These are phyloP conservation scores for Martiniozyma abietophila DNA, from an alignment of 805 yeast genomes.

Conservation along the genomic window DNA sequence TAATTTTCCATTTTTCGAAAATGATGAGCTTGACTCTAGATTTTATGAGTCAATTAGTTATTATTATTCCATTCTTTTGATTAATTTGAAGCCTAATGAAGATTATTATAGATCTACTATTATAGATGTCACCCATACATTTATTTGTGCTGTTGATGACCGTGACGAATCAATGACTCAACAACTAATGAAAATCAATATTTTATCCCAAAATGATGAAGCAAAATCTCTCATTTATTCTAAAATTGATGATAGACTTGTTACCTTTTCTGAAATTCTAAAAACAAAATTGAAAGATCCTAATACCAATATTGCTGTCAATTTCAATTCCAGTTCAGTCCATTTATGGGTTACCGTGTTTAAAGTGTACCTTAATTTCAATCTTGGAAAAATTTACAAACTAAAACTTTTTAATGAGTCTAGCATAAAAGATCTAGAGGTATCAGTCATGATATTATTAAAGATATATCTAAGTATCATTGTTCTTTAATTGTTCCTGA, in stretches of 20 bases:
- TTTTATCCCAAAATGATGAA: slow-evolving; percentile 1
- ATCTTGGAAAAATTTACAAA: too few relatives aligned
- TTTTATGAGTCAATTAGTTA: slow-evolving; percentile 18
- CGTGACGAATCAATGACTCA: neutral
- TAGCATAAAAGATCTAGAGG: too few relatives aligned
- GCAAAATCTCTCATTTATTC: slow-evolving; percentile 1
- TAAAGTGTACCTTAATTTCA: too few relatives aligned
- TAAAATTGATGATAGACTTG: slow-evolving; percentile 6
- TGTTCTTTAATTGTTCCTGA: neutral
- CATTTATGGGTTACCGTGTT: too few relatives aligned
- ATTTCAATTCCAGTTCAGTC: too few relatives aligned
- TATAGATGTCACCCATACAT: slow-evolving; percentile 3
- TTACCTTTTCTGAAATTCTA: too few relatives aligned
- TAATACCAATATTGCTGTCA: too few relatives aligned
- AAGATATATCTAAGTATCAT: too few relatives aligned
- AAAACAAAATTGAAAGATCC: too few relatives aligned
- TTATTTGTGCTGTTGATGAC: neutral
- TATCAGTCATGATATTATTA: too few relatives aligned
- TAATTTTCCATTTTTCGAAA: slow-evolving; percentile 7
- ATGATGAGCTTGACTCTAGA: neutral
- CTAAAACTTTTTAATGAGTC: too few relatives aligned
- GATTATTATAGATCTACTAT: slow-evolving; percentile 3
- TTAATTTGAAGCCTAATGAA: slow-evolving; percentile 9
- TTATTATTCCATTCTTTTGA: slow-evolving; percentile 15
- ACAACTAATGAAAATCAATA: slow-evolving; percentile 1